These are phyloP conservation scores for Xylariales sp. DNA, from an alignment of 2,329 filamentous ascomycete genomes.

Conservation along the genomic window DNA sequence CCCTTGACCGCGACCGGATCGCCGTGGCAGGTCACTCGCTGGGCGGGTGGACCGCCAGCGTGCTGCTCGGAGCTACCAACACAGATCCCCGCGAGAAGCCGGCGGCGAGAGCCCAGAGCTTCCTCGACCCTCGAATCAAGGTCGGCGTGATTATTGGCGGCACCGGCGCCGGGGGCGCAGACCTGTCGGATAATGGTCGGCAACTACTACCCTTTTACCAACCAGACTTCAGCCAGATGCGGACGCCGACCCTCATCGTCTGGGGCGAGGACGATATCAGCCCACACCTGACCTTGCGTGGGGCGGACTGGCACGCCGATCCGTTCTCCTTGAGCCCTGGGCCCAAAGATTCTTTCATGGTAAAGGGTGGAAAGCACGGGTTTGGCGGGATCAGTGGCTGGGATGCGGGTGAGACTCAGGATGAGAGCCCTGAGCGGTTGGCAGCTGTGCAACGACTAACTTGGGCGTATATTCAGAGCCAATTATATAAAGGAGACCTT, in stretches of 20 bases:
- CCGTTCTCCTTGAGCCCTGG: constrained; percentile 26
- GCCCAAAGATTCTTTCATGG: constrained; percentile 27
- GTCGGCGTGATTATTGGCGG: constrained; percentile 30
- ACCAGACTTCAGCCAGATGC: constrained; percentile 28
- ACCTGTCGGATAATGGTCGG: constrained; percentile 22
- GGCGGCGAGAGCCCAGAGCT: constrained; percentile 1
- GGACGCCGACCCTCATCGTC: constrained; percentile 29
- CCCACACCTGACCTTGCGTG: constrained; percentile 26
- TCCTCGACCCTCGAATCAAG: constrained; percentile 29
- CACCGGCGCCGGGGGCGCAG: constrained; percentile 23
- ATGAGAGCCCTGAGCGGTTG: constrained; percentile 29
- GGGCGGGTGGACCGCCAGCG: constrained; percentile 26
- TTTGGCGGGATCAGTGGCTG: constrained; percentile 33
- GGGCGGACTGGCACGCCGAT: constrained; percentile 34
- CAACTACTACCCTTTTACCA: constrained; percentile 26
- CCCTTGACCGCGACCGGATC: constrained; percentile 27
- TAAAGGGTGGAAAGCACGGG: constrained; percentile 28
- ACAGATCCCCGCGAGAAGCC: constrained; percentile 19
- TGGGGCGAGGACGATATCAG: constrained; percentile 31
- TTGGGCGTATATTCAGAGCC: constrained; percentile 31
- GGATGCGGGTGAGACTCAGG: constrained; percentile 28
- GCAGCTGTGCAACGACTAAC: constrained; percentile 30
- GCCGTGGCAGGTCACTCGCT: constrained; percentile 35
- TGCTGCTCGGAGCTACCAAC: constrained; percentile 30
- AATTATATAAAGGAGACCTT: constrained; percentile 27